Conservation (phyloP, 116 monocot genomes). For the Dioscorea cayenensis region DNA sequence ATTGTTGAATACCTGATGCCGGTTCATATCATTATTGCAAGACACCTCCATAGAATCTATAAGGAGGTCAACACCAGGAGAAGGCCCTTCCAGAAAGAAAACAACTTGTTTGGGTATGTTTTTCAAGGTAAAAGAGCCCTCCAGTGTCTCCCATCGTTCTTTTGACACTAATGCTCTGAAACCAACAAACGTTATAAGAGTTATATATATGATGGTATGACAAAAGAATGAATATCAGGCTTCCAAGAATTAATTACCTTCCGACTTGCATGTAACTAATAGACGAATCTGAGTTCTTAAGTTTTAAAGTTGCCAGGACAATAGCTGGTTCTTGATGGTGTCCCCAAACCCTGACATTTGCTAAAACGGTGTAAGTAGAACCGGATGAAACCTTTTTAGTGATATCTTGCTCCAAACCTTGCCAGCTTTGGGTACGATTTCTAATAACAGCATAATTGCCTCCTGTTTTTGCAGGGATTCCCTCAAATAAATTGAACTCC, state of each 20-base stretch:
- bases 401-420: constrained; percentile 53
- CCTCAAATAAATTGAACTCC: constrained; percentile 31
- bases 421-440: constrained; percentile 44
- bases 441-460: constrained; percentile 36
- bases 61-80: constrained; percentile 61
- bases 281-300: constrained; percentile 21
- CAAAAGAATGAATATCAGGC: background rate
- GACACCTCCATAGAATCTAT: constrained; percentile 58
- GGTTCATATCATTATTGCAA: constrained; percentile 7
- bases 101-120: constrained; percentile 40
- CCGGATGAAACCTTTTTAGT: constrained; percentile 30
- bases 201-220: background rate
- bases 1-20: constrained; percentile 16
- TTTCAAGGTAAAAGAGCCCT: constrained; percentile 55
- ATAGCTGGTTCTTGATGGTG: constrained; percentile 7
- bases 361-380: constrained; percentile 23
- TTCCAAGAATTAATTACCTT: constrained; percentile 25
- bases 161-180: constrained; percentile 42
- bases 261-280: constrained; percentile 31
- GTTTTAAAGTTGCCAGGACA: constrained; percentile 43
- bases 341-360: constrained; percentile 35
- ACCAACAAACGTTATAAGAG: background rate
- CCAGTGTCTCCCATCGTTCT: constrained; percentile 56
- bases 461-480: constrained; percentile 47
- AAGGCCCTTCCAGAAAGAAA: constrained; percentile 79